These are phyloP conservation scores for Podospora pseudopauciseta DNA, from an alignment of 495 filamentous ascomycete genomes.

Conservation along the genomic window DNA sequence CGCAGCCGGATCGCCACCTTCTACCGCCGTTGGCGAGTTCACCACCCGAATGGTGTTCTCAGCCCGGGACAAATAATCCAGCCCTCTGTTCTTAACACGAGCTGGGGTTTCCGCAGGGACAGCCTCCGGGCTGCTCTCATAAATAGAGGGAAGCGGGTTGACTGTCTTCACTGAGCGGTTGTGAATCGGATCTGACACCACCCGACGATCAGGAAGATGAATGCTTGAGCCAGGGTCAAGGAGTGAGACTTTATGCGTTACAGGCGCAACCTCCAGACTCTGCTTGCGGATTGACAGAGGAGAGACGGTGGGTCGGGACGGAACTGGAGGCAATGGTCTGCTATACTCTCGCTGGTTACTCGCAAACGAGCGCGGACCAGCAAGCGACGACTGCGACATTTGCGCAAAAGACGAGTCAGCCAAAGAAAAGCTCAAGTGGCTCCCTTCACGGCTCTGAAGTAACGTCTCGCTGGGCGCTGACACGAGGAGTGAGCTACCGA, in stretches of 20 bases:
- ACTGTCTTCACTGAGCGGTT: conserved; percentile 35
- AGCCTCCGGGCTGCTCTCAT: conserved; percentile 41
- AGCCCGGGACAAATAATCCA: conserved; percentile 35
- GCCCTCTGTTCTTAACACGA: conserved; percentile 30
- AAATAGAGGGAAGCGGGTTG: conserved; percentile 49
- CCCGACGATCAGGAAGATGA: conserved; percentile 25
- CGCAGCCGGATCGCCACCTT: conserved; percentile 10
- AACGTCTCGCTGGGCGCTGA: conserved; percentile 30
- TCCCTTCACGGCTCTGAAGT: conserved; percentile 20
- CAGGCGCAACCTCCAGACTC: conserved; percentile 20
- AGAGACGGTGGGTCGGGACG: conserved; percentile 44
- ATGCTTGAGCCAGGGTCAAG: conserved; percentile 6
- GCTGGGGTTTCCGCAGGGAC: conserved; percentile 33
- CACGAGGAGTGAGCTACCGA: conserved; percentile 65
- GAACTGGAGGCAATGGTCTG: conserved; percentile 51
- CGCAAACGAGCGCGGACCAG: background rate
- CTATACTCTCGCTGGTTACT: conserved; percentile 29
- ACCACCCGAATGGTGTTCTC: conserved; percentile 53
- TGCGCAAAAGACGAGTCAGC: conserved; percentile 3
- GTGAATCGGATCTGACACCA: conserved; percentile 55
- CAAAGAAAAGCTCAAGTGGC: conserved; percentile 30
- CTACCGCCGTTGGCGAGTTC: conserved; percentile 31
- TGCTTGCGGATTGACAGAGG: conserved; percentile 21
- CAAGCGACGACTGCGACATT: background rate
- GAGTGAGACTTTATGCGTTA: conserved; percentile 6